Base-by-base conservation (phyloP, 371 early-diverging fungal species). In the Zychaea mexicana region DNA sequence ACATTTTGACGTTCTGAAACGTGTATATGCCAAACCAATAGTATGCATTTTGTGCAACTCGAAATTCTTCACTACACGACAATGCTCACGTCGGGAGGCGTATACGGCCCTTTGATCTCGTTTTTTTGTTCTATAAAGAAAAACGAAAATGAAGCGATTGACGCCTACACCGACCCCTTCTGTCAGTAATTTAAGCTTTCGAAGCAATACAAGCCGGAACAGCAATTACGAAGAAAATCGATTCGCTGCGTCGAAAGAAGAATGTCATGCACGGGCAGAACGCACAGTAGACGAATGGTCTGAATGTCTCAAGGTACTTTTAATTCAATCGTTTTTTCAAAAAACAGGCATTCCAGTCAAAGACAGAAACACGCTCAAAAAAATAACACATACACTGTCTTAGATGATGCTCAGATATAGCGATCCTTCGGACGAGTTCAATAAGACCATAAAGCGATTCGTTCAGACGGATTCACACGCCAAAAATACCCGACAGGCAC, bases 241-340 rank as follows among this genome's bases (percentile, higher is more conserved):
- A 36, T 65, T 62, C 46, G 63, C 62, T 15, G 49, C 49, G 19
- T 62, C 67, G 4, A 70, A 64, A 56, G 68, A 74, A 36, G 70
- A 73, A 46, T 69, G 70, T 42, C 77, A 71, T 60, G 38, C 54
- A 33, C 72, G 64, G 27, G 59, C 70, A 12, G 72, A 66, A 42
- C 64, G 65, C 33, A 60, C 68, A 3, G 52, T 65, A 32, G 74
- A 74, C 2, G 70, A 71, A 19, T 73, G 72, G 72, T 56, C 65
- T n/a, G 64, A 69, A 26, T 53, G 64, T 24, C 62, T 76, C 17
- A 72, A 70, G 57, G 49, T 63, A 38, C n/a, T n/a, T n/a, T 15
- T 36, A 55, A 21, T 57, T 38, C 38, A 56, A 10, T 39, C 57
- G 13, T 47, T 28, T 22, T 49, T 24, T 3, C 10, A 28, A 2